Evolutionary conservation across 1,284 basidiomycete genomes (phyloP).

Genomic region (Paramarasmius palmivorus): DNA sequence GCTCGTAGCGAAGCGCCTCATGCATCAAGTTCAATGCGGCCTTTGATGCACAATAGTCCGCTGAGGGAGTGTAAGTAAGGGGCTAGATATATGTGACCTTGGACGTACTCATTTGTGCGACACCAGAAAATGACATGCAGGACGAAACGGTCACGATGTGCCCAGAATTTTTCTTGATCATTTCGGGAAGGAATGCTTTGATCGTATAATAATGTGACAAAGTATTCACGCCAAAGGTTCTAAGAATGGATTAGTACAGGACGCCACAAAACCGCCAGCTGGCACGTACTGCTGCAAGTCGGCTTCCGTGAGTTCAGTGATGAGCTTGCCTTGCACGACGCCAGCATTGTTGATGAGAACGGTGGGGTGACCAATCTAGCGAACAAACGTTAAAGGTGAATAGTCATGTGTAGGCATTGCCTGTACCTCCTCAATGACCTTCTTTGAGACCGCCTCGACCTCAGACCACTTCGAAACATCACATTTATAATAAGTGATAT

Average conservation of each 20-base stretch:
- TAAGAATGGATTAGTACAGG: constrained; percentile 30
- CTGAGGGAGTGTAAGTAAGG: constrained; percentile 35
- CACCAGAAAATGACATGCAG: constrained; percentile 73
- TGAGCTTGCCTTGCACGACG: constrained; percentile 86
- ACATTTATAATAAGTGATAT: constrained; percentile 82
- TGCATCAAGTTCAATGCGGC: constrained; percentile 78
- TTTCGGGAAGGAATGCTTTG: constrained; percentile 90
- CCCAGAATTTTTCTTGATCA: constrained; percentile 77
- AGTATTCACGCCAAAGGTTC: constrained; percentile 89
- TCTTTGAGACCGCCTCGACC: constrained; percentile 71
- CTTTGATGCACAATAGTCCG: constrained; percentile 89
- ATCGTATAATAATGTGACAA: constrained; percentile 89
- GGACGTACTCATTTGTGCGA: constrained; percentile 77
- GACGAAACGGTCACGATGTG: constrained; percentile 91
- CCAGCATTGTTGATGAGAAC: constrained; percentile 96
- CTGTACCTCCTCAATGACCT: constrained; percentile 73
- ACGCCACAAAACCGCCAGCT: not conserved
- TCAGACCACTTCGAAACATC: constrained; percentile 88
- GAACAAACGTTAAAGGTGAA: not conserved
- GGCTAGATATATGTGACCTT: not conserved
- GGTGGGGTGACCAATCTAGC: constrained; percentile 85
- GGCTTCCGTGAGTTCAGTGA: constrained; percentile 75
- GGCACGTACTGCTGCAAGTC: constrained; percentile 78
- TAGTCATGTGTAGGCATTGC: constrained; percentile 3
- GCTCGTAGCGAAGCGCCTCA: constrained; percentile 81